Evolutionary conservation across 2,329 filamentous ascomycete species (phyloP).

Genomic region (Trichoderma sp.): DNA sequence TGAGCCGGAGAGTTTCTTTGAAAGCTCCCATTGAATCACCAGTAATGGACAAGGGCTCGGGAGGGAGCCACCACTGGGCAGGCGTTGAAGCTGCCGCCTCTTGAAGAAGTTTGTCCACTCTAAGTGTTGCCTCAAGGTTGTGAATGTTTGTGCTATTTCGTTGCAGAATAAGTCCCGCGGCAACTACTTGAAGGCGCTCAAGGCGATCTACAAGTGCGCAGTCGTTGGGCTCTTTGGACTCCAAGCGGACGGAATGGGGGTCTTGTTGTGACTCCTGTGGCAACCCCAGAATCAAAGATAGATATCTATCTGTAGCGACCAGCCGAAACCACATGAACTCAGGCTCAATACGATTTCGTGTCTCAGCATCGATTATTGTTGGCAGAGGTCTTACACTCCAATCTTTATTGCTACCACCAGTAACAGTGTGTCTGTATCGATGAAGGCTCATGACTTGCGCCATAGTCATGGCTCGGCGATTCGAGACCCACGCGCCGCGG

Average conservation of each 20-base stretch:
- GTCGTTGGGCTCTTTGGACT: neutral
- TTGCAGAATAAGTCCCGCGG: slow-evolving; percentile 42
- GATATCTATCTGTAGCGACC: slow-evolving; percentile 40
- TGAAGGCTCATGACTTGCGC: slow-evolving; percentile 43
- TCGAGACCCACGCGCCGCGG: slow-evolving; percentile 48
- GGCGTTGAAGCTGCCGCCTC: slow-evolving; percentile 37
- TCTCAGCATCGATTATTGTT: neutral
- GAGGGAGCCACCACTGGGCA: slow-evolving; percentile 39
- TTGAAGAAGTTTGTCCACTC: slow-evolving; percentile 40
- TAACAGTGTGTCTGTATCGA: neutral
- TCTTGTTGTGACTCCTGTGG: slow-evolving; percentile 36
- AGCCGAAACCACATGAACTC: slow-evolving; percentile 40
- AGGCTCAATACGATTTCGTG: slow-evolving; percentile 8
- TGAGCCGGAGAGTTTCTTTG: slow-evolving; percentile 36
- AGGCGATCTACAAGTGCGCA: slow-evolving; percentile 30
- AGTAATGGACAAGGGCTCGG: slow-evolving; percentile 33
- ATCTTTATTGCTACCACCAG: neutral
- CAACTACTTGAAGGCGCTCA: slow-evolving; percentile 35
- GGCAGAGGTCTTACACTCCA: neutral
- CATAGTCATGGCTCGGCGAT: slow-evolving; percentile 48
- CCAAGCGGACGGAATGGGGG: neutral
- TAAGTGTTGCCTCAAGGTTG: slow-evolving; percentile 34
- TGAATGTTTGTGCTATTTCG: slow-evolving; percentile 36
- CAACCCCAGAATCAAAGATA: slow-evolving; percentile 45
- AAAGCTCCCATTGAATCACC: slow-evolving; percentile 30